Base-by-base conservation (phyloP, 345 rosid species). In the Aquilaria yunnanensis region DNA sequence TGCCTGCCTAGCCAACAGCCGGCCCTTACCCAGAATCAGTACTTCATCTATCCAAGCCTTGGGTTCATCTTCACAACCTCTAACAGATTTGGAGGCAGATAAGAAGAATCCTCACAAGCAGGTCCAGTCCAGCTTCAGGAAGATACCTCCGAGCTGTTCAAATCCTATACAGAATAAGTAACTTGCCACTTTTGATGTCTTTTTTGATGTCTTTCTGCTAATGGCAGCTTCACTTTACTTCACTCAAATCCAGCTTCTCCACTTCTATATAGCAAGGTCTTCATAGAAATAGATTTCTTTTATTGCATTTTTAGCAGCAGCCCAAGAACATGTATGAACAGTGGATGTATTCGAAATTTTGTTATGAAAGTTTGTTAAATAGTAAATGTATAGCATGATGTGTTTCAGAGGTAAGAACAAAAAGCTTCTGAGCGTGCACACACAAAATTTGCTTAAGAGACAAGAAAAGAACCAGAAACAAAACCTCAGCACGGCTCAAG, bases 121-220 rank as follows among this genome's bases (percentile, higher is more conserved):
- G 60, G 81, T 76, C 10, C 67, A 66, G 45, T 75, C 86, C 1
- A 86, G 92, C 81, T 81, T 80, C 72, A 64, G 84, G 59, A 74
- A 57, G 75, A 82, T 86, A 56, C 98, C 98, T 62, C 90, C 88
- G 12, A 80, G 82, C 74, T 73, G 63, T 60, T 67, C 84, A 14
- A 92, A 86, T 71, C 98, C 95, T 43, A 85, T 64, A 47, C 89
- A 86, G 78, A 92, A 92, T 78, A 88, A 75, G 86, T 88, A 79
- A 75, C 63, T 45, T 51, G 68, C 49, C 12, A 58, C 41, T 52
- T n/a, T n/a, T n/a, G n/a, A n/a, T n/a, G n/a, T n/a, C n/a, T n/a
- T n/a, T n/a, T 69, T 62, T 65, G 60, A 37, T 65, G 69, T 29
- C 33, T 65, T 46, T 59, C 56, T 62, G 49, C 70, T 48, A 8